Evolutionary conservation across 345 rosid species (phyloP).

Genomic region (Syzygium oleosum): DNA sequence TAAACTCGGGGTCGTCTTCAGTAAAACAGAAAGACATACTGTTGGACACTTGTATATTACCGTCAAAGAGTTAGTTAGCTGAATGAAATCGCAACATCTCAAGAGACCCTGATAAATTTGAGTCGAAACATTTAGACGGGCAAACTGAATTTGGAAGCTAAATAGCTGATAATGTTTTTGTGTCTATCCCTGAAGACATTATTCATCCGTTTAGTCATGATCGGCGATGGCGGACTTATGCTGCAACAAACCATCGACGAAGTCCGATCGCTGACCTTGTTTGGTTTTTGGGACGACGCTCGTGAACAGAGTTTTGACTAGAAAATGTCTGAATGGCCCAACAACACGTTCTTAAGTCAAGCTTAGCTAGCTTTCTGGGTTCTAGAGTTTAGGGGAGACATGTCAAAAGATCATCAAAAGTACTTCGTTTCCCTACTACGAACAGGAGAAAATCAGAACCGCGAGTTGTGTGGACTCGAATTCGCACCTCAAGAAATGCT

Average conservation of each 20-base stretch:
- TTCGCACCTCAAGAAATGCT: background rate
- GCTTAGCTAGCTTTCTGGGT: too few relatives aligned
- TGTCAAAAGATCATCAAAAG: background rate
- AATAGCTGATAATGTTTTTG: background rate
- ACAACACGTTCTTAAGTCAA: too few relatives aligned
- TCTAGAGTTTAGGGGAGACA: background rate
- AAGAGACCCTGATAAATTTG: background rate
- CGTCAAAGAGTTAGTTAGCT: background rate
- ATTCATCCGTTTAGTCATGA: background rate
- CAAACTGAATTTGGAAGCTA: background rate
- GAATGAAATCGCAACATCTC: background rate
- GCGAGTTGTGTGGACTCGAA: background rate
- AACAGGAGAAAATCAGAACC: background rate
- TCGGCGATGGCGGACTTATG: background rate
- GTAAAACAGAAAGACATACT: background rate
- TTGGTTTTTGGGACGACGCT: background rate
- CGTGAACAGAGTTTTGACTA: background rate
- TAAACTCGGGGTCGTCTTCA: background rate
- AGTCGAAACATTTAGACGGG: background rate
- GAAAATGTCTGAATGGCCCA: background rate
- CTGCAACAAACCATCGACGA: background rate
- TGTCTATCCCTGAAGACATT: background rate
- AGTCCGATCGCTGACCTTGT: background rate
- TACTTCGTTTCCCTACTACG: background rate
- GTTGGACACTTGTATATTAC: background rate